phyloP scores from a whole-genome alignment of 768 basidiomycete genomes.

The Hericium rajendrae region DNA sequence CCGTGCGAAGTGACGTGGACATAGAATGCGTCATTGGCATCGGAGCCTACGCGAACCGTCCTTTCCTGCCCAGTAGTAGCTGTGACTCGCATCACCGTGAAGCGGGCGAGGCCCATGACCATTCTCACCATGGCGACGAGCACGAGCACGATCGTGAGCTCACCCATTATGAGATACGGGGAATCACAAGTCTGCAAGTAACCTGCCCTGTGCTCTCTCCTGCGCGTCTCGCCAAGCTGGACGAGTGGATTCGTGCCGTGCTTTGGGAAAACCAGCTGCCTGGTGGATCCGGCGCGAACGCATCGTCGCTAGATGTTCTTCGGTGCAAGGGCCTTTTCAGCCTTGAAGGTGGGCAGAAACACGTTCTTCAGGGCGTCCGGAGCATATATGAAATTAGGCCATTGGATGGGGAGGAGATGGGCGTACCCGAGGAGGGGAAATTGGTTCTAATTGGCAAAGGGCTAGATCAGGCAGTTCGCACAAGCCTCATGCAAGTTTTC shows the following conservation, averaged over 20 bases:
- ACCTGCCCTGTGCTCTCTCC: slow-evolving; percentile 49
- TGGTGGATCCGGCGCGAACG: slow-evolving; percentile 12
- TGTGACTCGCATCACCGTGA: slow-evolving; percentile 19
- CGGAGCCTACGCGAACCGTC: slow-evolving; percentile 60
- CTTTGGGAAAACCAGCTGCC: slow-evolving; percentile 72
- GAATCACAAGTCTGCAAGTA: slow-evolving; percentile 77
- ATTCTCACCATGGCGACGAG: neutral
- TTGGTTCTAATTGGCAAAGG: slow-evolving; percentile 85
- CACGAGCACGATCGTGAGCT: slow-evolving; percentile 25
- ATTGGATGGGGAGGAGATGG: slow-evolving; percentile 28
- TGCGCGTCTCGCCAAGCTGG: slow-evolving; percentile 42
- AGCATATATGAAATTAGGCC: slow-evolving; percentile 72
- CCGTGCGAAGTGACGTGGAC: slow-evolving; percentile 64
- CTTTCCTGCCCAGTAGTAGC: slow-evolving; percentile 13
- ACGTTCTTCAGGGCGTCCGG: slow-evolving; percentile 86
- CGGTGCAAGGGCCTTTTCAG: slow-evolving; percentile 83
- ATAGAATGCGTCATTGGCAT: slow-evolving; percentile 71
- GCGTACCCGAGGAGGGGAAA: slow-evolving; percentile 60
- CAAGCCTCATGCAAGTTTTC: neutral
- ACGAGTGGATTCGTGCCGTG: slow-evolving; percentile 70
- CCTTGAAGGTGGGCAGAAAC: slow-evolving; percentile 41
- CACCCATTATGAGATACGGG: slow-evolving; percentile 61
- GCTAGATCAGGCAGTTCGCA: slow-evolving; percentile 31
- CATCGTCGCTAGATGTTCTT: slow-evolving; percentile 44
- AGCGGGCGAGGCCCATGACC: slow-evolving; percentile 39